Base-by-base conservation (phyloP, 2,329 filamentous ascomycete species). In the Epichloe festucae region DNA sequence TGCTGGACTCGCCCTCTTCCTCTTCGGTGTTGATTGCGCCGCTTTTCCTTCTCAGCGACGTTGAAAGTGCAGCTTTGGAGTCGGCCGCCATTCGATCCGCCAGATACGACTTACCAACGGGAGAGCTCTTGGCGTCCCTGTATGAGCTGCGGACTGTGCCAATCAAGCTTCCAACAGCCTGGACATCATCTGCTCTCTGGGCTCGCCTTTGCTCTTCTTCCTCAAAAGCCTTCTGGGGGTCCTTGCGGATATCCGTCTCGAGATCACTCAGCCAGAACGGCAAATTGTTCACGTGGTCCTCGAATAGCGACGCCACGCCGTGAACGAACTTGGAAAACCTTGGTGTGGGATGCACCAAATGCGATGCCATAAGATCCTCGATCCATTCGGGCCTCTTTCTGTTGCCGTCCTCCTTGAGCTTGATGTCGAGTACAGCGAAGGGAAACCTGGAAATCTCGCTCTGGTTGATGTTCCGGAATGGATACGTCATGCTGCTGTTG, bases 271-370 rank as follows among this genome's bases (percentile, higher is more conserved):
- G 78, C 93, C 93, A 98, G 72, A 97, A 96, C 14, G 93, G 93
- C 62, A 97, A 82, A 56, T 82, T 90, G 70, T 97, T 97, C 66
- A 98, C 90, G 62, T 95, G 82, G 67, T 98, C 89, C 62, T 97
- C 93, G 59, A 97, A 97, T 2, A 98, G 76, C 40, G 85, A 84
- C 7, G 91, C 90, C 4, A 94, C 84, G 55, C 93, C 93, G 61
- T 98, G 91, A 2, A 95, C 86, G 60, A 97, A 98, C 67, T 98
- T 98, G 61, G 89, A 96, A 71, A 98, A 98, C 48, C 86, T 82
- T 1, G 90, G 88, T 0, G 87, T 84, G 45, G 89, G 82, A 64
- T 95, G 89, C 56, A 98, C 87, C 4, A 98, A 78, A 67, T 98
- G 91, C 5, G 89, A 96, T 49, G 80, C 77, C 81, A 95, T 96